Conservation (phyloP, 1,284 basidiomycete genomes). For the Salmacisia buchloeana region DNA sequence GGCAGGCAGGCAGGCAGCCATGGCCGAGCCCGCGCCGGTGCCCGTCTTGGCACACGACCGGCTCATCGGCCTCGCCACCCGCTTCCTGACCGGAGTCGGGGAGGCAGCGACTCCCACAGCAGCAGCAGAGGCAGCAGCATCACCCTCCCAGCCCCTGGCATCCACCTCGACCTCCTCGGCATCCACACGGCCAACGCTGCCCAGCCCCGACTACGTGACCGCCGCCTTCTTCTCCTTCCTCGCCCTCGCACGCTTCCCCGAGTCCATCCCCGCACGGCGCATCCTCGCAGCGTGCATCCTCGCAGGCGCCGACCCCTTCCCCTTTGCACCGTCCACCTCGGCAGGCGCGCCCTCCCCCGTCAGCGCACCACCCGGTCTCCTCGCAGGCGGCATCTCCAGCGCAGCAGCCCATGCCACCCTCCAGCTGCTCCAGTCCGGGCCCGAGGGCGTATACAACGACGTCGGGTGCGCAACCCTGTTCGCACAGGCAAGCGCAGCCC, state of each 20-base stretch:
- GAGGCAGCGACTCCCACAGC: background rate
- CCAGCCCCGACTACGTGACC: conserved; percentile 20
- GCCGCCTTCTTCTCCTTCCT: conserved; percentile 39
- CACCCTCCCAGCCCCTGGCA: too few relatives aligned
- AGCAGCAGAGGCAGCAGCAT: background rate
- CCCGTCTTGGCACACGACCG: background rate
- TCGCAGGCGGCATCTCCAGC: conserved; percentile 19
- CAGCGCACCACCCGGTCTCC: conserved; percentile 20
- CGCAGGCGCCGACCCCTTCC: conserved; percentile 36
- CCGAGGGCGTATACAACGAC: conserved; percentile 31
- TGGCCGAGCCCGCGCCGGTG: too few relatives aligned
- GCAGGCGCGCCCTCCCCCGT: conserved; percentile 19
- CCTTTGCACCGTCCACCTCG: conserved; percentile 34
- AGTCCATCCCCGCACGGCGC: conserved; percentile 27
- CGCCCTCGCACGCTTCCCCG: conserved; percentile 29
- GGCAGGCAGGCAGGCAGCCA: too few relatives aligned
- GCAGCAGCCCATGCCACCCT: conserved; percentile 38
- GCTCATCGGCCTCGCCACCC: background rate
- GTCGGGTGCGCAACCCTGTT: conserved; percentile 35
- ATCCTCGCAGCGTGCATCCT: conserved; percentile 32
- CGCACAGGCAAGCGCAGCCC: conserved; percentile 30
- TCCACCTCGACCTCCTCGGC: background rate
- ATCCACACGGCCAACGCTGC: conserved; percentile 1
- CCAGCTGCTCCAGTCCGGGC: conserved; percentile 38
- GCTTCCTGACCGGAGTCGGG: background rate